These are phyloP conservation scores for Globisporangium carolinianum DNA, from an alignment of 352 stramenopile species.

Conservation along the genomic window DNA sequence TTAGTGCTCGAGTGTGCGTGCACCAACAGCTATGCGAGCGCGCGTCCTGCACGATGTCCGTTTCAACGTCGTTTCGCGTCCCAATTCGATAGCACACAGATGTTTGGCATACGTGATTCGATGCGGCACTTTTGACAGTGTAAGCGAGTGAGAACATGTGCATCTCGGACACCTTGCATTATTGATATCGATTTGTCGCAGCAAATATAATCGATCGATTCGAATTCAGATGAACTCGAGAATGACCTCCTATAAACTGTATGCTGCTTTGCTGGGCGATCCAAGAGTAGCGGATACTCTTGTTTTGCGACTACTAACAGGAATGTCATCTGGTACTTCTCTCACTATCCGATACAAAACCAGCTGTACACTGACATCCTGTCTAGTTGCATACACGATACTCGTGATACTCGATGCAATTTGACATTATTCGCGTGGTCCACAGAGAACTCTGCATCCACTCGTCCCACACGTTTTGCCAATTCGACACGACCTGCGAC, in stretches of 20 bases:
- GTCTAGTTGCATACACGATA: too few species aligned
- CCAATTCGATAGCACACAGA: neutral
- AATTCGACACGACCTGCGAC: neutral
- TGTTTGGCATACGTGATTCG: neutral
- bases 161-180: neutral
- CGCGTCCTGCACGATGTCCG: neutral
- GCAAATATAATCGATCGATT: neutral
- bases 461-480: too few species aligned
- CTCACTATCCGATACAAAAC: too few species aligned
- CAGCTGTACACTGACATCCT: too few species aligned
- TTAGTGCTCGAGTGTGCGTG: too few species aligned
- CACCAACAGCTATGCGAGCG: too few species aligned
- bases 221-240: neutral
- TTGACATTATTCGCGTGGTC: neutral
- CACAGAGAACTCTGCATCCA: neutral
- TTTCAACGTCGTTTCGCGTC: conserved; percentile 23
- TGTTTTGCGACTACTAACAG: too few species aligned
- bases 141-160: neutral
- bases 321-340: too few species aligned
- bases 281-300: too few species aligned
- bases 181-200: neutral
- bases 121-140: neutral
- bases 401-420: neutral
- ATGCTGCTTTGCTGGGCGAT: neutral
- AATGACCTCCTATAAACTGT: neutral